Evolutionary conservation across 306 rosid species (phyloP).

Genomic region (Malus orientalis): DNA sequence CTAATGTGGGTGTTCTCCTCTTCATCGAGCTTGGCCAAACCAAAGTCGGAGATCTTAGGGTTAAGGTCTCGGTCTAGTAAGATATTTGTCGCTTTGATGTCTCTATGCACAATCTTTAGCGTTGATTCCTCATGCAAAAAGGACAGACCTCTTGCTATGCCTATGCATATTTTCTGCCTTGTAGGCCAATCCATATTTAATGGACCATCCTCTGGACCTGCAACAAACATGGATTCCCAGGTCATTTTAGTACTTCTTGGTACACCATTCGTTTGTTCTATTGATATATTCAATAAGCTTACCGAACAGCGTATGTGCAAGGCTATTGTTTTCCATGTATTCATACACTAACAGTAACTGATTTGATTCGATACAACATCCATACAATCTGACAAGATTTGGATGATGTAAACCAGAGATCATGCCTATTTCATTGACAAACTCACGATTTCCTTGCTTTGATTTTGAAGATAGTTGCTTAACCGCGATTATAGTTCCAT

Average conservation of each 20-base stretch:
- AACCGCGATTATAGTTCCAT: constrained; percentile 49
- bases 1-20: constrained; percentile 45
- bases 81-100: constrained; percentile 52
- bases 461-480: constrained; percentile 58
- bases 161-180: constrained; percentile 48
- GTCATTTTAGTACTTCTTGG: neutral
- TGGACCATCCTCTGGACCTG: constrained; percentile 2
- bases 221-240: neutral
- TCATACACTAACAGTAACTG: constrained; percentile 52
- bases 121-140: constrained; percentile 51
- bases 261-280: neutral
- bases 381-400: constrained; percentile 55
- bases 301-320: constrained; percentile 49
- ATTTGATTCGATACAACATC: constrained; percentile 49
- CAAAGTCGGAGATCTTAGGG: constrained; percentile 60
- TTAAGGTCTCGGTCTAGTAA: constrained; percentile 42
- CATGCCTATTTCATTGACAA: constrained; percentile 58
- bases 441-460: constrained; percentile 51
- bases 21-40: constrained; percentile 59
- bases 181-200: constrained; percentile 47
- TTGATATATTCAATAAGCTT: constrained; percentile 10
- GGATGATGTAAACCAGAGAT: constrained; percentile 57
- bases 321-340: constrained; percentile 53
- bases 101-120: constrained; percentile 55
- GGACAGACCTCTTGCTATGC: constrained; percentile 52